Conservation (phyloP, 495 filamentous ascomycete genomes). For the Talaromyces trachyspermus region DNA sequence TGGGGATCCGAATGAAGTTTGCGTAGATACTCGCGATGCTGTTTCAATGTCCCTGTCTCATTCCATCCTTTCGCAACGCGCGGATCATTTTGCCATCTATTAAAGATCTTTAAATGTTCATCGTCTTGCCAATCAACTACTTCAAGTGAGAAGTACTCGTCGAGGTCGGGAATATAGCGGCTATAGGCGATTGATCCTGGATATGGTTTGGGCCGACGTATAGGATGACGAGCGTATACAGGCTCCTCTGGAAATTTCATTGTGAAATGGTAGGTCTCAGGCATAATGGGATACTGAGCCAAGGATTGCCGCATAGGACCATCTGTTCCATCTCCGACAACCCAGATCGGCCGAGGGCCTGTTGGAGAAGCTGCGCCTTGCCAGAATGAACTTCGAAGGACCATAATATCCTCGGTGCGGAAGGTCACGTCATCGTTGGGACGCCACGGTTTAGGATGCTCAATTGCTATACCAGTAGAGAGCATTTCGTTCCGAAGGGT, state of each 20-base stretch:
- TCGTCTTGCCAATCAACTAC: slow-evolving; percentile 48
- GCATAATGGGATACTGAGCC: slow-evolving; percentile 43
- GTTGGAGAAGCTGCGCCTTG: slow-evolving; percentile 60
- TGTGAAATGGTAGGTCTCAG: slow-evolving; percentile 49
- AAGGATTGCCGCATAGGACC: slow-evolving; percentile 25
- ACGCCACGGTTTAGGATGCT: slow-evolving; percentile 34
- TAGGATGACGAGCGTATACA: slow-evolving; percentile 49
- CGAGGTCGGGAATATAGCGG: slow-evolving; percentile 58
- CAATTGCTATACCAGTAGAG: slow-evolving; percentile 42
- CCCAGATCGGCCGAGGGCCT: slow-evolving; percentile 56
- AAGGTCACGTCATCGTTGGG: not conserved
- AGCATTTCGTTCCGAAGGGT: slow-evolving; percentile 42
- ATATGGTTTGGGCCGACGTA: slow-evolving; percentile 51
- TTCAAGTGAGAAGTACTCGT: slow-evolving; percentile 59
- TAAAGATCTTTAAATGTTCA: slow-evolving; percentile 53
- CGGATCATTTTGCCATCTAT: slow-evolving; percentile 64
- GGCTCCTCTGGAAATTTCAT: slow-evolving; percentile 39
- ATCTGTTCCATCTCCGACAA: slow-evolving; percentile 28
- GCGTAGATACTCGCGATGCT: slow-evolving; percentile 55
- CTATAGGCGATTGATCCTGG: slow-evolving; percentile 58
- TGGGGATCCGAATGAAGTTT: slow-evolving; percentile 55
- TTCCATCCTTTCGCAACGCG: slow-evolving; percentile 65
- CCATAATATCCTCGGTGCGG: slow-evolving; percentile 21
- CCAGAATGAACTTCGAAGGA: slow-evolving; percentile 53
- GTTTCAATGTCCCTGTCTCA: slow-evolving; percentile 54